Evolutionary conservation across 768 basidiomycete species (phyloP), one percentile per base, ranked within the genome.

Genomic region (Suillus brevipes): DNA sequence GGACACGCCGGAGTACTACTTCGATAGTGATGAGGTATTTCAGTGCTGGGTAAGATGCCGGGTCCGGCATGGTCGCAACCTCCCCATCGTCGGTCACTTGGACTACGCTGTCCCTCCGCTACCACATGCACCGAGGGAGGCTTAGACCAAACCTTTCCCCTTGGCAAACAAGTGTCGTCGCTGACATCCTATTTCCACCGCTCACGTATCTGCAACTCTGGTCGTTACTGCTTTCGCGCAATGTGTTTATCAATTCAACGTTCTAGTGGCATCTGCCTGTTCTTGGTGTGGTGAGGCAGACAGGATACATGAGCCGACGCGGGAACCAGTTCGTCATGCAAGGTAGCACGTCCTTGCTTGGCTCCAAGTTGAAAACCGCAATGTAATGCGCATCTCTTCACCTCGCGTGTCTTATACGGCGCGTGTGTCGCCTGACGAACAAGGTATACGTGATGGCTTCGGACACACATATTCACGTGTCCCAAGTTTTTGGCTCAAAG

Each of bases 1-100:
- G 74, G 70, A 77, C 57, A 70, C 68, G 7, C 73, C 76, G 34
- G 68, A 60, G 49, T 74, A 75, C 60, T 67, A 70, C 55, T 72
- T 81, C 50, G 66, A 42, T 58, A 75, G 72, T 25, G 74, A 80
- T 59, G 73, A 72, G 3, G 71, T 63, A 49, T 80, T 80, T 67
- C 69, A 70, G 42, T 60, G 64, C 45, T 80, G 80, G 80, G 69
- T 80, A 60, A 72, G 68, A 40, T 68, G 68, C 16, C 69, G 78
- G 13, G 65, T 79, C 14, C 71, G 74, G 65, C 75, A 71, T 55
- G 78, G 77, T 28, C 71, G 77, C 38, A 80, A 80, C 64, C 64
- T 74, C 34, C 79, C 78, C 3, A 61, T 80, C 55, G 75, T 76
- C 28, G 78, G 76, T 38, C 78, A 79, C 37, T 28, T 59, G 23